phyloP scores from a whole-genome alignment of 1,139 yeast genomes.

The Candida sojae region DNA sequence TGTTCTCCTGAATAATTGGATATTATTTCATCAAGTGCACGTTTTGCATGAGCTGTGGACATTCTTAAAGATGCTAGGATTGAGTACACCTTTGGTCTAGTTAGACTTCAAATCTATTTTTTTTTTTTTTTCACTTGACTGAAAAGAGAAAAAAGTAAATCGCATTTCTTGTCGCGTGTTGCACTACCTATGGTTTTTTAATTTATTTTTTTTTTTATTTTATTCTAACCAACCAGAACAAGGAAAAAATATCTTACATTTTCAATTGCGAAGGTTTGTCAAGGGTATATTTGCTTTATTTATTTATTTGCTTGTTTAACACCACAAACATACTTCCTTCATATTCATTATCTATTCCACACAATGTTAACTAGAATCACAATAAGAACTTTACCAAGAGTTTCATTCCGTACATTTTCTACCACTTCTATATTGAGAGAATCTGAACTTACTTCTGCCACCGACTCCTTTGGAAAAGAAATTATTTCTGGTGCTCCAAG shows the following conservation, averaged over 20 bases:
- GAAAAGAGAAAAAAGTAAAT: background rate
- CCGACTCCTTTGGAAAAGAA: constrained; percentile 45
- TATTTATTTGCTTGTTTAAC: background rate
- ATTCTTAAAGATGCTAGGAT: constrained; percentile 2
- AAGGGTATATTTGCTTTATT: background rate
- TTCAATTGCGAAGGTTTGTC: background rate
- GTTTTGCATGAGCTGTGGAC: constrained; percentile 25
- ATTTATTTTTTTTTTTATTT: constrained; percentile 2
- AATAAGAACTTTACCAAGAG: constrained; percentile 16
- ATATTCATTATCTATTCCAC: background rate
- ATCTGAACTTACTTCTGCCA: constrained; percentile 16
- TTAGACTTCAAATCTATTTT: too few species aligned
- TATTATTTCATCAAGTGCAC: constrained; percentile 46
- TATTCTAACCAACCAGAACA: constrained; percentile 17
- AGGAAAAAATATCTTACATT: constrained; percentile 10
- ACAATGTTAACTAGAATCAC: constrained; percentile 26
- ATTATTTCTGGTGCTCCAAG: constrained; percentile 79
- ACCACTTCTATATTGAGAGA: constrained; percentile 18
- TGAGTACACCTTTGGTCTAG: too few species aligned
- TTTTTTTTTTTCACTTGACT: background rate
- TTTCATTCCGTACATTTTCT: constrained; percentile 23
- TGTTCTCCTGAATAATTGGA: constrained; percentile 51
- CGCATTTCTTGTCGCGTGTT: background rate
- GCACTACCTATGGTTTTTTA: background rate
- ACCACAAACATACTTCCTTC: background rate